Conservation (phyloP, 345 rosid species). For the Reutealis trisperma region DNA sequence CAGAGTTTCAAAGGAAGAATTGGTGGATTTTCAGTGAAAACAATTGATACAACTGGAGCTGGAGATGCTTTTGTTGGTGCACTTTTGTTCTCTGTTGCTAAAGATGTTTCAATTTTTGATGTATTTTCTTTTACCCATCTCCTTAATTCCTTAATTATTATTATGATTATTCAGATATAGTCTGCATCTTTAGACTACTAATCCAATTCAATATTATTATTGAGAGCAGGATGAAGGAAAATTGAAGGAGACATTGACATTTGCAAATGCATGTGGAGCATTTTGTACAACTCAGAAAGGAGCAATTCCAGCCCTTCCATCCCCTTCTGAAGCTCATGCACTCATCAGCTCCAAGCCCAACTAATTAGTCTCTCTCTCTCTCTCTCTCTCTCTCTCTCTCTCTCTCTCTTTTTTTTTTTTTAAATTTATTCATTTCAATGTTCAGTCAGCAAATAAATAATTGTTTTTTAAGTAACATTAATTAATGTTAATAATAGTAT, state of each 20-base stretch:
- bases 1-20: conserved; percentile 56
- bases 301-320: conserved; percentile 63
- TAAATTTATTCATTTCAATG: too few relatives aligned
- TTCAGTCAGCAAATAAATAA: too few relatives aligned
- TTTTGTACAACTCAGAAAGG: conserved; percentile 65
- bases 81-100: conserved; percentile 39
- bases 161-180: too few relatives aligned
- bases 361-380: too few relatives aligned
- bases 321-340: conserved; percentile 43
- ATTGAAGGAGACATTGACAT: conserved; percentile 47
- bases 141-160: not conserved
- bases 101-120: conserved; percentile 33
- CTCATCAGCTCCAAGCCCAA: conserved; percentile 36
- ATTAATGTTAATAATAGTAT: too few relatives aligned
- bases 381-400: too few relatives aligned
- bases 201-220: too few relatives aligned
- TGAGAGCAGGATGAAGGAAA: conserved; percentile 46
- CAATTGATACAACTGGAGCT: conserved; percentile 71
- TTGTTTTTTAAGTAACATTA: too few relatives aligned
- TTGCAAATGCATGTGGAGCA: conserved; percentile 74
- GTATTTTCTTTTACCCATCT: conserved; percentile 11
- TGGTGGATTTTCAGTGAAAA: conserved; percentile 48
- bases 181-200: too few relatives aligned
- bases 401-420: too few relatives aligned
- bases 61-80: conserved; percentile 73